Conservation (phyloP, 176 grass and related monocot species). For the Tillandsia leiboldiana region DNA sequence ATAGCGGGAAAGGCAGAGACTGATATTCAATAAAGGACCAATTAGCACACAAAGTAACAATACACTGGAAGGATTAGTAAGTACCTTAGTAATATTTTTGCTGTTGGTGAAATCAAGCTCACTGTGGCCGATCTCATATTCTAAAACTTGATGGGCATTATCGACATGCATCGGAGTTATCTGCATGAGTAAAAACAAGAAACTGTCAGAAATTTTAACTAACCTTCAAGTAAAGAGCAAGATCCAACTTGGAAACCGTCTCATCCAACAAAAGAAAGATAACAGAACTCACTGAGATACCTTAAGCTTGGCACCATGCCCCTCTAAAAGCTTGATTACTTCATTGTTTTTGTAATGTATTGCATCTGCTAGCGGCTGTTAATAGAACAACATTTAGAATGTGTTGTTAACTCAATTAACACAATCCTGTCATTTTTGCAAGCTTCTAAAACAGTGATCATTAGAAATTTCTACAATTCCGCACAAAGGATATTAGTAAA, state of each 20-base stretch:
- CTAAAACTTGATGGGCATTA: conserved; percentile 61
- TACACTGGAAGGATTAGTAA: neutral
- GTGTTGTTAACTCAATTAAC: neutral
- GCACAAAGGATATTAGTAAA: too few species aligned
- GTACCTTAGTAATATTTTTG: conserved; percentile 59
- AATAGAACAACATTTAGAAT: conserved; percentile 24
- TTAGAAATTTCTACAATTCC: too few species aligned
- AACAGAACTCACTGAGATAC: conserved; percentile 22
- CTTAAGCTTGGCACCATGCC: conserved; percentile 63
- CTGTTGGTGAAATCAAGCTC: conserved; percentile 84
- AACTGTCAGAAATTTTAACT: conserved; percentile 12
- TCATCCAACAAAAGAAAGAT: neutral
- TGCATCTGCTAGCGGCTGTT: conserved; percentile 94
- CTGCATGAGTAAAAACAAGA: conserved; percentile 36
- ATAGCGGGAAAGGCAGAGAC: conserved; percentile 9
- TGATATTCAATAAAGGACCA: neutral
- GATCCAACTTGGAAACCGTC: neutral
- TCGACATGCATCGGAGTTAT: conserved; percentile 73
- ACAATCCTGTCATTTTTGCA: conserved; percentile 1
- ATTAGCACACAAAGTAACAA: neutral
- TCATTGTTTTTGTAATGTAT: conserved; percentile 90
- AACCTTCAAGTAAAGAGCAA: conserved; percentile 25
- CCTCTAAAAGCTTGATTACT: conserved; percentile 87
- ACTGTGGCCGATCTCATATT: conserved; percentile 64
- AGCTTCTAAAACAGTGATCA: neutral